Percentiles rank a stretch among this genome's conserved stretches.
phyloP scores from a whole-genome alignment of 2,329 filamentous ascomycete species.

The Teratosphaeria gauchensis region DNA sequence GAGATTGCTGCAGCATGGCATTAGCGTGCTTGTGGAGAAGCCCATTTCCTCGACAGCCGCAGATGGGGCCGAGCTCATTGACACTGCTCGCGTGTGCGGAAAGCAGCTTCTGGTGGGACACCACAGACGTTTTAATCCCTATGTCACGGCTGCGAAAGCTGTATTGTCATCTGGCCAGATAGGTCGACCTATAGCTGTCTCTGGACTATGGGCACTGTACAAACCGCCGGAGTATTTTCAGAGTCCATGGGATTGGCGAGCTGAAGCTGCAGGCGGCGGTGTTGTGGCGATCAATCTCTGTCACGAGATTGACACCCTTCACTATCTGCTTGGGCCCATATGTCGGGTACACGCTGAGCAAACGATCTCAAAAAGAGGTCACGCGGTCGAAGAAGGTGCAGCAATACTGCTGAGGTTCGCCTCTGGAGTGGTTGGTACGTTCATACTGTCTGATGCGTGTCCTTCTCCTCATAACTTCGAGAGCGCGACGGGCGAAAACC shows the following conservation, averaged over 20 bases:
- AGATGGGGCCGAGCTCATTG: constrained; percentile 27
- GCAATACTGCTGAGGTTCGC: constrained; percentile 45
- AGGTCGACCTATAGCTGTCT: constrained; percentile 43
- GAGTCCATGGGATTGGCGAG: constrained; percentile 40
- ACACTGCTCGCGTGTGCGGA: constrained; percentile 10
- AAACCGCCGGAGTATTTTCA: constrained; percentile 47
- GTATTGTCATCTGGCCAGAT: constrained; percentile 33
- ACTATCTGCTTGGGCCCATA: constrained; percentile 48
- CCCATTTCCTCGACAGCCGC: constrained; percentile 39
- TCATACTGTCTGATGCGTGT: constrained; percentile 45
- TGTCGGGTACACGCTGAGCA: constrained; percentile 42
- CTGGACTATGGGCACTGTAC: constrained; percentile 44
- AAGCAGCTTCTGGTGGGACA: constrained; percentile 46
- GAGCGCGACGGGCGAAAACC: constrained; percentile 50
- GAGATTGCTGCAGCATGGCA: constrained; percentile 37
- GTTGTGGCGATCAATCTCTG: constrained; percentile 50
- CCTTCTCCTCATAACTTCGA: constrained; percentile 48
- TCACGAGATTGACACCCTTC: constrained; percentile 52
- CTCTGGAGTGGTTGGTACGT: constrained; percentile 47
- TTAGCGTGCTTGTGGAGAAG: constrained; percentile 49
- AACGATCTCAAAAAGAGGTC: constrained; percentile 34
- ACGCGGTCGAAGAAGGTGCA: constrained; percentile 47
- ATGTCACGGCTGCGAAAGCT: constrained; percentile 42
- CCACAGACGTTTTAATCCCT: constrained; percentile 51
- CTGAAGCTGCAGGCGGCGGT: constrained; percentile 33